Evolutionary conservation across 768 basidiomycete species (phyloP), one percentile per base, ranked within the genome.

Genomic region (Rubroboletus satanas): DNA sequence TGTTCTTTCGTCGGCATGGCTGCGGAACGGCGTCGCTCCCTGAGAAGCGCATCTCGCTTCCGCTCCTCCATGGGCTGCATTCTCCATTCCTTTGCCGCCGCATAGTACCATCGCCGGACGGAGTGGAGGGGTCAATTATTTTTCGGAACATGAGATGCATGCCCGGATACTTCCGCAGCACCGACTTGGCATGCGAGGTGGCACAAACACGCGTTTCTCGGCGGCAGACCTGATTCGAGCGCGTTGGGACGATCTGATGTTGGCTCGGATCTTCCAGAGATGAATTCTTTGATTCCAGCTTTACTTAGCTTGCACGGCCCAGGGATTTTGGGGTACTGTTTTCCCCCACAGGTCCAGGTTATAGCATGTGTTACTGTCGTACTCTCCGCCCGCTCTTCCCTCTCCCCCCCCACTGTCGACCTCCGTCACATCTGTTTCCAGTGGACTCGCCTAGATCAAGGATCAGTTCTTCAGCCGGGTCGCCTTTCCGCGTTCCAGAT

Each of bases 191-290:
- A 26, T 26, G 55, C 33, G 26, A 39, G 33, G 52, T 33, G 36
- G 51, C 54, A 21, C 18, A 26, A 42, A 26, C 49, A 59, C 64
- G 61, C 64, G 64, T 65, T 60, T 17, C 54, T 58, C 53, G 56
- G 61, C 15, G n/a, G 46, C 54, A 59, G 38, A 21, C 45, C 42
- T 33, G 36, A 49, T 41, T 36, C 21, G 56, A 46, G 15, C 18
- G 32, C 53, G 33, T n/a, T 32, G 45, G 32, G 38, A 44, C 36
- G 5, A 18, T 14, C 44, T 37, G 31, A 23, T 45, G 38, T 41
- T 49, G 26, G 49, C 14, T 53, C 56, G 61, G 65, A 66, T 62
- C 56, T 48, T 48, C 17, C 35, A 26, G 28, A 26, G 23, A 15
- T 18, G 42, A 43, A 8, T 42, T 62, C 51, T 58, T 41, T 52